Conservation (phyloP, 139 green algal genomes). For the Trebouxia sp. region DNA sequence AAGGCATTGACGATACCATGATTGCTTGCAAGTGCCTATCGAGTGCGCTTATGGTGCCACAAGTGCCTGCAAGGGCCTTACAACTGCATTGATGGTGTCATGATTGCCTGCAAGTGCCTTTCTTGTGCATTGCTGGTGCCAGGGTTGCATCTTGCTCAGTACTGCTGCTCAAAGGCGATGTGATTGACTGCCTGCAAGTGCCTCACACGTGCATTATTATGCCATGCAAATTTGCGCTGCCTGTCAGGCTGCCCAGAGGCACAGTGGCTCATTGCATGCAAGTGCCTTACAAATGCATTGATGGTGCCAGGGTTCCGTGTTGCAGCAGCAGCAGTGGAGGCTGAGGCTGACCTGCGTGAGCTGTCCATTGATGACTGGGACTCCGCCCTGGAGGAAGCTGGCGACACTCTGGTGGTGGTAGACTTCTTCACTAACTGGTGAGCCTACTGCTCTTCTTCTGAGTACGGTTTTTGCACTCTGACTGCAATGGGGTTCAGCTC, state of each 20-base stretch:
- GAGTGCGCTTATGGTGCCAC: too few relatives aligned
- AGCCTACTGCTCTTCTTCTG: too few relatives aligned
- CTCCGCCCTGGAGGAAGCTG: conserved; percentile 33
- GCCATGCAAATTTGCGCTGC: neutral
- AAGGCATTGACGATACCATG: too few relatives aligned
- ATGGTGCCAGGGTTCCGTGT: conserved; percentile 22
- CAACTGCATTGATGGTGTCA: too few relatives aligned
- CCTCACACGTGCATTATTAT: neutral
- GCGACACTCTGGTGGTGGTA: conserved; percentile 61
- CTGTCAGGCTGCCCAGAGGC: too few relatives aligned
- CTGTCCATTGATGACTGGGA: conserved; percentile 40
- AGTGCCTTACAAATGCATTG: neutral
- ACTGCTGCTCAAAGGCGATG: too few relatives aligned
- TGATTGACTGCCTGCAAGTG: too few relatives aligned
- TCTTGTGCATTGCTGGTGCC: too few relatives aligned
- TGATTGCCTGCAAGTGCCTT: too few relatives aligned
- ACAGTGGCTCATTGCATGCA: neutral
- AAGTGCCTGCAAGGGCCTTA: too few relatives aligned
- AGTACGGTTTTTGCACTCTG: neutral
- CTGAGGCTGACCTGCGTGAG: conserved; percentile 18
- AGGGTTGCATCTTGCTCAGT: too few relatives aligned
- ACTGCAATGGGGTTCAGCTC: conserved; percentile 27
- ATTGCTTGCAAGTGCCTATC: too few relatives aligned
- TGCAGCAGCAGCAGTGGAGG: conserved; percentile 19
- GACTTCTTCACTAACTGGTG: conserved; percentile 77